phyloP scores from a whole-genome alignment of 2,329 filamentous ascomycete species.

The Fonsecaea erecta region DNA sequence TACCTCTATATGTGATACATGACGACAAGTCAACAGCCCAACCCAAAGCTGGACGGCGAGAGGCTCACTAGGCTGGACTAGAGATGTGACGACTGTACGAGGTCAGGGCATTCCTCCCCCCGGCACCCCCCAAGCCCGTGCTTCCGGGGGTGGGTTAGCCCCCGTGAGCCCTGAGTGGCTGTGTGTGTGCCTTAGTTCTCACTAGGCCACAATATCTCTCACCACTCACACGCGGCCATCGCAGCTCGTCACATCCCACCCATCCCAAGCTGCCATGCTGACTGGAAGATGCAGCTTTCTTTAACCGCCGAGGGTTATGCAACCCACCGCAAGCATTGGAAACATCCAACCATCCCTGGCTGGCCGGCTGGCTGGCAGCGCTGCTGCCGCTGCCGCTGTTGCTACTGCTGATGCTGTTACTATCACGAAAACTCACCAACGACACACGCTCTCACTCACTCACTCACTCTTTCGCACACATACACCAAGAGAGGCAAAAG shows the following conservation, averaged over 20 bases:
- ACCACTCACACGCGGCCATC: conserved; percentile 24
- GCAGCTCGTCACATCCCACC: conserved; percentile 26
- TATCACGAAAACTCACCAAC: not conserved
- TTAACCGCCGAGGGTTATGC: conserved; percentile 32
- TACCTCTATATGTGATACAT: not conserved
- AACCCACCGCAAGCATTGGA: conserved; percentile 20
- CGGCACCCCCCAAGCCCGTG: too few relatives aligned
- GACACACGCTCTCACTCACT: not conserved
- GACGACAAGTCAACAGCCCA: not conserved
- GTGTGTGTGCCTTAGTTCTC: conserved; percentile 6
- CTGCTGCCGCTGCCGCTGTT: not conserved
- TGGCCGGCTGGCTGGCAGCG: not conserved
- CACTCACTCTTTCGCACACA: too few relatives aligned
- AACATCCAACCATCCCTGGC: conserved; percentile 11
- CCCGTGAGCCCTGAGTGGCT: too few relatives aligned
- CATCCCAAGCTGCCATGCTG: conserved; percentile 11
- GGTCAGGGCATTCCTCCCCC: too few relatives aligned
- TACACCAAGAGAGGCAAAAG: conserved; percentile 3
- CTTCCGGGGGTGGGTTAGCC: too few relatives aligned
- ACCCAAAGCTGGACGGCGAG: conserved; percentile 8
- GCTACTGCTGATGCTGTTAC: too few relatives aligned
- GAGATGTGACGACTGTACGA: conserved; percentile 1
- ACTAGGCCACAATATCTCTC: conserved; percentile 13
- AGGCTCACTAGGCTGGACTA: not conserved
- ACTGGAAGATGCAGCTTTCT: conserved; percentile 28